These are phyloP conservation scores for Tausonia pullulans DNA, from an alignment of 1,284 basidiomycete genomes.

Conservation along the genomic window DNA sequence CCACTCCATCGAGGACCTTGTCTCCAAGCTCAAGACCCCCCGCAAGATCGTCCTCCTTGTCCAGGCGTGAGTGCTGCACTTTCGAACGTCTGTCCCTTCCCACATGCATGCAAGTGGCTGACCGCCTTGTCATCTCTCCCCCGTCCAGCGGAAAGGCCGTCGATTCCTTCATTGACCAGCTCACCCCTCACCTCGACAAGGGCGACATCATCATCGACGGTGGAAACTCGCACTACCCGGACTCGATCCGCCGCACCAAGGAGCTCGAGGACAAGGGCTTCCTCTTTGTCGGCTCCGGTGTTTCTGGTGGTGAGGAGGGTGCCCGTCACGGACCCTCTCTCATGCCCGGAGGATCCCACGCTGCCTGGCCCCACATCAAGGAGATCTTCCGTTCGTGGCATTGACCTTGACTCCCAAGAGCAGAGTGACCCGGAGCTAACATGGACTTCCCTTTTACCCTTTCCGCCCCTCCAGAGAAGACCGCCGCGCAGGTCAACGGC, in stretches of 20 bases:
- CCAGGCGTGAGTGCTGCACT: too few species aligned
- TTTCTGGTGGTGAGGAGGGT: constrained; percentile 99
- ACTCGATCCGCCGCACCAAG: constrained; percentile 86
- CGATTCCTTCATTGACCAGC: constrained; percentile 47
- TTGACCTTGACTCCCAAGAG: not conserved
- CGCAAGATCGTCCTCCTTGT: constrained; percentile 65
- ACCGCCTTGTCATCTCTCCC: constrained; percentile 24
- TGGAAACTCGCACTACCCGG: constrained; percentile 98
- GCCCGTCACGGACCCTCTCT: constrained; percentile 94
- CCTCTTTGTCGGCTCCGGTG: constrained; percentile 96
- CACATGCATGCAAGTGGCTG: not conserved
- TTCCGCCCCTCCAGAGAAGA: constrained; percentile 47
- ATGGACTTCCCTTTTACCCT: not conserved
- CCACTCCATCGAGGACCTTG: constrained; percentile 81
- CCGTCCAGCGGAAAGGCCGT: constrained; percentile 62
- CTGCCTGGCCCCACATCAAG: constrained; percentile 94
- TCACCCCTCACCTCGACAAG: constrained; percentile 47
- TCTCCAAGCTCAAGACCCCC: constrained; percentile 44
- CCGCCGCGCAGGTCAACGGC: constrained; percentile 86
- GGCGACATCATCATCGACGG: constrained; percentile 96
- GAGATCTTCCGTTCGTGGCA: constrained; percentile 65
- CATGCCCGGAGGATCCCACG: constrained; percentile 95
- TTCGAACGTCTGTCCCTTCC: not conserved
- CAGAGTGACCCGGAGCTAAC: not conserved
- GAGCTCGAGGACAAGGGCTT: constrained; percentile 91